Conservation (phyloP, 257 asterid species). For the Salvia miltiorrhiza region DNA sequence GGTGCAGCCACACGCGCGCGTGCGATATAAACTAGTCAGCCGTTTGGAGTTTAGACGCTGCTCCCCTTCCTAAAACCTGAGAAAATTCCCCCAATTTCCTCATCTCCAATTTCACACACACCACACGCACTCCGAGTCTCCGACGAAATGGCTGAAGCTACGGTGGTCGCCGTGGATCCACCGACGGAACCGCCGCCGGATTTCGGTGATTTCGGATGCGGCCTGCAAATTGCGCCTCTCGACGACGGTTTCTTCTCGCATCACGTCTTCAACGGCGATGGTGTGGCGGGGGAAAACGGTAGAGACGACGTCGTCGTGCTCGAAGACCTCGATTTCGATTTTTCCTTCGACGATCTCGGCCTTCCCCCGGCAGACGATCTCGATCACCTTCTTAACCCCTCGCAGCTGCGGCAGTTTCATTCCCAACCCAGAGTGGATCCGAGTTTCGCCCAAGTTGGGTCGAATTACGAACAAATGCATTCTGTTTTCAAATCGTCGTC, state of each 20-base stretch:
- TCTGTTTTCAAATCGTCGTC: conserved; percentile 51
- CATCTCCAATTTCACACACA: neutral
- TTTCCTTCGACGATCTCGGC: conserved; percentile 62
- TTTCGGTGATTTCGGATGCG: conserved; percentile 30
- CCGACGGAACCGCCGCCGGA: conserved; percentile 14
- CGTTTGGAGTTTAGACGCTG: conserved; percentile 12
- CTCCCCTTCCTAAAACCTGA: conserved; percentile 24
- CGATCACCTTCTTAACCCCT: conserved; percentile 26
- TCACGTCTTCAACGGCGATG: conserved; percentile 18
- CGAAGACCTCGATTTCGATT: conserved; percentile 62
- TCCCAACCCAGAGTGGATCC: conserved; percentile 28
- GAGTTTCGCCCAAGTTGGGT: conserved; percentile 28
- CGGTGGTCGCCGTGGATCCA: conserved; percentile 37
- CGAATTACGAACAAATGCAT: conserved; percentile 30
- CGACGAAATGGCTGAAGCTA: conserved; percentile 38
- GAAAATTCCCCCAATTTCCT: conserved; percentile 11
- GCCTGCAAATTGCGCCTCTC: conserved; percentile 41
- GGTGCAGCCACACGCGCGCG: conserved; percentile 23
- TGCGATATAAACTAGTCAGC: neutral
- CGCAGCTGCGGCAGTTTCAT: conserved; percentile 16
- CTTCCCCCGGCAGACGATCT: conserved; percentile 33
- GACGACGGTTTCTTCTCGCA: conserved; percentile 44
- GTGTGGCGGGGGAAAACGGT: conserved; percentile 10
- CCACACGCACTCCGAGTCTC: conserved; percentile 5
- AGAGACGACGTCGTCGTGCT: conserved; percentile 30